Evolutionary conservation across 495 filamentous ascomycete species (phyloP).

Genomic region (Penicillium coprophilum): DNA sequence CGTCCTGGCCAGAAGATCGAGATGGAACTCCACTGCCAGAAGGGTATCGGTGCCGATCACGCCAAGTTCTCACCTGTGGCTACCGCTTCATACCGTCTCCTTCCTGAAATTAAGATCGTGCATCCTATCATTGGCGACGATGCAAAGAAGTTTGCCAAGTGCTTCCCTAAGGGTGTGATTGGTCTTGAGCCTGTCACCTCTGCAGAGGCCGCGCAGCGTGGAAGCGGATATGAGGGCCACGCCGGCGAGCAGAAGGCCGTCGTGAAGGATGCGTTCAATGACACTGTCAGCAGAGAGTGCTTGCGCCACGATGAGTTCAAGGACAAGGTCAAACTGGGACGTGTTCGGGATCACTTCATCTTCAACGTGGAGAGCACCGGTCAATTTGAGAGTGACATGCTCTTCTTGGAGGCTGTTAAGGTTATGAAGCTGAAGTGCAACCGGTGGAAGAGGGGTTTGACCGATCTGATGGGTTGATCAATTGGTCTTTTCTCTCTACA

Average conservation of each 20-base stretch:
- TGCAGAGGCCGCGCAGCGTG: constrained; percentile 59
- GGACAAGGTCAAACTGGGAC: constrained; percentile 88
- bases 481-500: constrained; percentile 16
- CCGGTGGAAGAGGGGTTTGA: constrained; percentile 61
- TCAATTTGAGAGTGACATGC: constrained; percentile 83
- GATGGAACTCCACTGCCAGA: constrained; percentile 82
- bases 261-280: constrained; percentile 75
- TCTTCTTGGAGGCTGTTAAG: constrained; percentile 86
- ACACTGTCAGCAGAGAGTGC: constrained; percentile 92
- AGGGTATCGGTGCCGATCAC: constrained; percentile 92
- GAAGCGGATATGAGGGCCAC: constrained; percentile 70
- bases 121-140: constrained; percentile 81
- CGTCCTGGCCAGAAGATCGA: constrained; percentile 86
- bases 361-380: constrained; percentile 93
- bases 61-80: constrained; percentile 98
- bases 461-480: constrained; percentile 50
- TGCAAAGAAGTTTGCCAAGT: constrained; percentile 84
- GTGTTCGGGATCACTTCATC: constrained; percentile 93
- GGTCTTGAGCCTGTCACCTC: constrained; percentile 68
- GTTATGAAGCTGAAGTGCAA: constrained; percentile 77
- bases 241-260: constrained; percentile 78
- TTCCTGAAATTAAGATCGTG: constrained; percentile 81
- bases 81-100: constrained; percentile 84
- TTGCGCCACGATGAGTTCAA: constrained; percentile 91
- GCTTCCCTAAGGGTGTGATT: constrained; percentile 91